phyloP scores from a whole-genome alignment of 2,329 filamentous ascomycete genomes.

The Aspergillus sp. region DNA sequence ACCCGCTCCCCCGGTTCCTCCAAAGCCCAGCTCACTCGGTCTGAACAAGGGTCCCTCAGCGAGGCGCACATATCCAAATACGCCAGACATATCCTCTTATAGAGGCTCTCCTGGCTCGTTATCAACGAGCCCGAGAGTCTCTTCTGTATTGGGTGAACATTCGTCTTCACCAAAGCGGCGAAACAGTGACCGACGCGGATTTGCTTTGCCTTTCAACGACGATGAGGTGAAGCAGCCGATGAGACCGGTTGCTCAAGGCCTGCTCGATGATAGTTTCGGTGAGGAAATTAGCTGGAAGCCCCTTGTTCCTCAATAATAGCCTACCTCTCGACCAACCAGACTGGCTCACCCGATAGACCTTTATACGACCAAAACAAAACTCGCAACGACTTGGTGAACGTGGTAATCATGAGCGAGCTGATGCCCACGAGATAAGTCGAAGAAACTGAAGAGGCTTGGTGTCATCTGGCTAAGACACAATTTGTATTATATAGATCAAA shows the following conservation, averaged over 20 bases:
- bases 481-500: neutral
- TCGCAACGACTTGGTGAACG: neutral
- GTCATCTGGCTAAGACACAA: neutral
- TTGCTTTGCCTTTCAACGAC: neutral
- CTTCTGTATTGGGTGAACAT: neutral
- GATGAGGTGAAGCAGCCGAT: neutral
- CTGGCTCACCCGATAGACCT: neutral
- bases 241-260: constrained; percentile 12
- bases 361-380: neutral
- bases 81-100: neutral
- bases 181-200: neutral
- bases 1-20: constrained; percentile 60
- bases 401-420: too few relatives aligned
- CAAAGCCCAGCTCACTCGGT: constrained; percentile 59
- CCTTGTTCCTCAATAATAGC: constrained; percentile 29
- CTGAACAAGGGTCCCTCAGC: neutral
- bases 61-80: neutral
- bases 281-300: constrained; percentile 38
- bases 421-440: neutral
- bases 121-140: neutral
- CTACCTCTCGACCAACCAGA: neutral
- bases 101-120: neutral
- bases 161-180: neutral
- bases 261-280: constrained; percentile 30
- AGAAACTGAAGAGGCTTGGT: neutral